These are phyloP conservation scores for Solanum dulcamara DNA, from an alignment of 257 asterid species.

Conservation along the genomic window DNA sequence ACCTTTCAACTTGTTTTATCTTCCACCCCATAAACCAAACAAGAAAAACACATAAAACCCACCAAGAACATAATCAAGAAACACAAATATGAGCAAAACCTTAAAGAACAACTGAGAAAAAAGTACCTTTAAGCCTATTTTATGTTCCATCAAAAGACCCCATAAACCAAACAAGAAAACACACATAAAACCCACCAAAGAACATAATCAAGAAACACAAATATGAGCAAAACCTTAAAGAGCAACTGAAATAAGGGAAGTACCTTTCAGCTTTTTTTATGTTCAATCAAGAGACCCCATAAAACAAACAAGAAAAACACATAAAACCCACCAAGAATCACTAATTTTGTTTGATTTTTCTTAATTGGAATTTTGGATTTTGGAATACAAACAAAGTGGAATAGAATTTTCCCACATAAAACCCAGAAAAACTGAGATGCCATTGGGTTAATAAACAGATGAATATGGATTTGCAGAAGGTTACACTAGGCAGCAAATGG, in stretches of 20 bases:
- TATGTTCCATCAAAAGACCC: background rate
- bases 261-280: background rate
- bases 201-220: background rate
- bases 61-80: background rate
- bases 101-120: background rate
- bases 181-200: background rate
- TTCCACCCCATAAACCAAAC: background rate
- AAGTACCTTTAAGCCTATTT: background rate
- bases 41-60: background rate
- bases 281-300: background rate
- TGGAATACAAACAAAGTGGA: background rate
- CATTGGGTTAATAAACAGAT: background rate
- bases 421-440: slow-evolving; percentile 5
- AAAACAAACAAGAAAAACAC: background rate
- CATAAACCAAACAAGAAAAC: background rate
- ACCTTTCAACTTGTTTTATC: background rate
- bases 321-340: background rate
- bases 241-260: background rate
- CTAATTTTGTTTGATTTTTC: background rate
- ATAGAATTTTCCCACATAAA: background rate
- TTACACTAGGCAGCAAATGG: slow-evolving; percentile 19
- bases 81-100: background rate
- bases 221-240: background rate
- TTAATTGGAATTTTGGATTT: background rate
- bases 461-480: slow-evolving; percentile 2